Evolutionary conservation across 352 stramenopile genomes (phyloP), one percentile per base, ranked within the genome.

Genomic region (Elongisporangium undulatum): DNA sequence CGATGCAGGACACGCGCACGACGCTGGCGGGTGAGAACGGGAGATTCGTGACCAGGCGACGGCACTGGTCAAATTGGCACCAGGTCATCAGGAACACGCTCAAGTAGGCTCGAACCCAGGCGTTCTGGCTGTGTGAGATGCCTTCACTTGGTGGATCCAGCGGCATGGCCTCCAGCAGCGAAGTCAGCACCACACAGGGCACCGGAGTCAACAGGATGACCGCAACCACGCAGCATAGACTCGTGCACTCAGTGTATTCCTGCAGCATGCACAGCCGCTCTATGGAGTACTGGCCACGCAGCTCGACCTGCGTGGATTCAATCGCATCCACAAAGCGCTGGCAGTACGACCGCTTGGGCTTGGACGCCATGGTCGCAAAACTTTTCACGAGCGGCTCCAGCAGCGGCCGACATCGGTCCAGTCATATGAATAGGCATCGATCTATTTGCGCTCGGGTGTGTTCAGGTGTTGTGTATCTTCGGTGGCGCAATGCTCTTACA

Each of bases 251-350:
- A 15, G 48, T 52, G 21, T 69, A 72, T 19, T 50, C 15, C 1
- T 66, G 19, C 49, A 72, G 51, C 2, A 21, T 23, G 16, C 64
- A 58, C 26, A 75, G 24, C 23, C 68, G 50, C 16, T 71, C 53
- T 51, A 67, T 51, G 0, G 61, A 67, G 34, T 71, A 78, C 24
- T 64, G 55, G 3, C 70, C 67, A 15, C 72, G 63, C 0, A 67
- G 52, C 16, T 78, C 67, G 3, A 78, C 63, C 56, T 77, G 66
- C 24, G 62, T n/a, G 1, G 24, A 41, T 41, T 41, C 29, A 13
- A 41, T 15, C 13, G 29, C 29, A 15, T 41, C 29, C 4, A 41
- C 29, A 41, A 9, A 41, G 29, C 29, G 29, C 29, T 41, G 29
- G 9, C 9, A 41, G 29, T 15, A 13, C 29, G 29, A 13, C 9